Percentiles rank a stretch among this genome's conserved stretches.
Conservation (phyloP, 1,284 basidiomycete genomes). For the Malassezia brasiliensis region DNA sequence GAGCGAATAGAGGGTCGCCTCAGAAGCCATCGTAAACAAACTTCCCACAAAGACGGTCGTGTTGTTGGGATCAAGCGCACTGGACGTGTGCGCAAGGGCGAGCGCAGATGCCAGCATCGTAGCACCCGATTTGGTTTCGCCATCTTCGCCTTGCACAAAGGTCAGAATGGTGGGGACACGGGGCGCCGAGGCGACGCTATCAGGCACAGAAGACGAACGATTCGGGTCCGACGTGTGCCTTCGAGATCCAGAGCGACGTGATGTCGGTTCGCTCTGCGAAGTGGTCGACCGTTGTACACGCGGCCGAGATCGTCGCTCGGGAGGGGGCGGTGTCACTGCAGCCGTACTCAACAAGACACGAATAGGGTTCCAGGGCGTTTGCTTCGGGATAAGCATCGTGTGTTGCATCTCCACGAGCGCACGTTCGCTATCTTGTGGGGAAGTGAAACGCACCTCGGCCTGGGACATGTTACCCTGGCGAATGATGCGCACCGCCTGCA, state of each 20-base stretch:
- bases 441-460: constrained; percentile 33
- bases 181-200: neutral
- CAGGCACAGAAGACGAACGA: neutral
- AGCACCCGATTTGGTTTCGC: neutral
- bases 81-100: constrained; percentile 6
- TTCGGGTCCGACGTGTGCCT: neutral
- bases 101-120: constrained; percentile 11
- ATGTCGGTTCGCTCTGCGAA: neutral
- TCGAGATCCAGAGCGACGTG: neutral
- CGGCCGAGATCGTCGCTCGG: neutral
- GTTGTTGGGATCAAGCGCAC: constrained; percentile 42
- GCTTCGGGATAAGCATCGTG: constrained; percentile 9
- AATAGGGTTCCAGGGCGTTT: constrained; percentile 5
- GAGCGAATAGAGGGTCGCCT: constrained; percentile 38
- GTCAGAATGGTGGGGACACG: constrained; percentile 21
- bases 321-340: neutral
- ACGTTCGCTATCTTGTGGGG: constrained; percentile 33
- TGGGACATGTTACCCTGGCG: constrained; percentile 16
- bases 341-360: constrained; percentile 4
- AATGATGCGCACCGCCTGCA: constrained; percentile 19
- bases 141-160: constrained; percentile 7
- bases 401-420: constrained; percentile 46
- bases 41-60: constrained; percentile 48
- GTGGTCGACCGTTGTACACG: neutral
- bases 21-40: constrained; percentile 40